Percentiles rank a stretch among this genome's conserved stretches.
Conservation (phyloP, 306 rosid genomes). For the Castanospermum australe region DNA sequence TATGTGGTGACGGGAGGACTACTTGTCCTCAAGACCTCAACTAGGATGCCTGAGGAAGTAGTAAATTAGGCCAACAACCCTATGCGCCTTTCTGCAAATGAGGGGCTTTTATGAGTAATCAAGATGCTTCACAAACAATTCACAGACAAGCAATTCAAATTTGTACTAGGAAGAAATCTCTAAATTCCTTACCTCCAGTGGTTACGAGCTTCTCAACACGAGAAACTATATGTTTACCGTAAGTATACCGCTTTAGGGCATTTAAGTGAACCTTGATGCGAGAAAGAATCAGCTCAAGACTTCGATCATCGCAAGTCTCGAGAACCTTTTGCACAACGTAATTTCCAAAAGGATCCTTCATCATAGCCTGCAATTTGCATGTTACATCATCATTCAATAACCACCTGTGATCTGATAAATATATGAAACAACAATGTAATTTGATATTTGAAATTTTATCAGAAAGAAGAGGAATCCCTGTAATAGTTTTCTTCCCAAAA, state of each 20-base stretch:
- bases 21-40: constrained; percentile 20
- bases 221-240: constrained; percentile 92
- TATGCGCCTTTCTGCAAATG: constrained; percentile 87
- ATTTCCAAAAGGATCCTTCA: constrained; percentile 98
- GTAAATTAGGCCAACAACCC: constrained; percentile 64
- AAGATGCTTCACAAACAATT: background rate
- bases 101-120: constrained; percentile 12
- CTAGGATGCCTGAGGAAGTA: constrained; percentile 41
- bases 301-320: constrained; percentile 86
- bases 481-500: background rate
- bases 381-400: constrained; percentile 21
- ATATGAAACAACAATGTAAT: background rate
- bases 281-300: constrained; percentile 85
- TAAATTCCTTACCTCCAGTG: constrained; percentile 71
- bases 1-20: constrained; percentile 31
- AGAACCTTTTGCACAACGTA: constrained; percentile 96
- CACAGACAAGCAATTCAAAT: background rate
- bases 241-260: constrained; percentile 85
- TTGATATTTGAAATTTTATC: constrained; percentile 6
- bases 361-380: constrained; percentile 75
- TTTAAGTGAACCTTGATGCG: constrained; percentile 95
- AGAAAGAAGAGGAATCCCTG: background rate
- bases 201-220: constrained; percentile 96
- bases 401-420: background rate
- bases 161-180: background rate